These are phyloP conservation scores for Trametes meyenii DNA, from an alignment of 768 basidiomycete species.

Conservation along the genomic window DNA sequence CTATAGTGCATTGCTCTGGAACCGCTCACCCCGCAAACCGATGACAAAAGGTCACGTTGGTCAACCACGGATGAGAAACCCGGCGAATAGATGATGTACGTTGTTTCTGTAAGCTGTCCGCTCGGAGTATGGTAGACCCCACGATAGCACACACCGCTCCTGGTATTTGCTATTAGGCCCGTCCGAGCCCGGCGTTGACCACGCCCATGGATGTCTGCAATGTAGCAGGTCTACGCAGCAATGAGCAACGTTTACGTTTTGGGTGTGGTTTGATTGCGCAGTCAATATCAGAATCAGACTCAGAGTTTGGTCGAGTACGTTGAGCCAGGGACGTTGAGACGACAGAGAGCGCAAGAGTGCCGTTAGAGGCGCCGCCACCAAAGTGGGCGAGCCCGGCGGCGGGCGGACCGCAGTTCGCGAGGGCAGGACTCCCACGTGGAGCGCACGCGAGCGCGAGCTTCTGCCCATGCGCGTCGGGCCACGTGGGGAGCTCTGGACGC, in stretches of 20 bases:
- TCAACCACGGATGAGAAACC: too few relatives aligned
- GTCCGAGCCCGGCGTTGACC: neutral
- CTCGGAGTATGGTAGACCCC: too few relatives aligned
- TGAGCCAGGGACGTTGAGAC: neutral
- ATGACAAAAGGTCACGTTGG: too few relatives aligned
- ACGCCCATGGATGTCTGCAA: neutral
- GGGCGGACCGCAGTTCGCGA: constrained; percentile 4
- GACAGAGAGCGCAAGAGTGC: neutral
- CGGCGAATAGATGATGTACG: too few relatives aligned
- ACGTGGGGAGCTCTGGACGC: constrained; percentile 23
- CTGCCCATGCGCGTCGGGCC: neutral
- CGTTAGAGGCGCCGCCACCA: neutral
- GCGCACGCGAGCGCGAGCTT: constrained; percentile 3
- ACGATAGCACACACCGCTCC: too few relatives aligned
- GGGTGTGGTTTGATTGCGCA: constrained; percentile 1
- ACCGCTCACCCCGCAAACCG: neutral
- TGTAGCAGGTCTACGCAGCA: neutral
- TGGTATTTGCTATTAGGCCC: too few relatives aligned
- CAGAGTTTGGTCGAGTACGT: neutral
- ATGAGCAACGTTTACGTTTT: neutral
- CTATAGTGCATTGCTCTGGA: neutral
- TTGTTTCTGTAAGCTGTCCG: too few relatives aligned
- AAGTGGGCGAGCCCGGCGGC: neutral
- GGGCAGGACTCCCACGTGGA: neutral
- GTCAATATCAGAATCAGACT: neutral